Percentiles rank a stretch among this genome's conserved stretches.
These are phyloP conservation scores for Dorcoceras hygrometricum DNA, from an alignment of 257 asterid species.

Conservation along the genomic window DNA sequence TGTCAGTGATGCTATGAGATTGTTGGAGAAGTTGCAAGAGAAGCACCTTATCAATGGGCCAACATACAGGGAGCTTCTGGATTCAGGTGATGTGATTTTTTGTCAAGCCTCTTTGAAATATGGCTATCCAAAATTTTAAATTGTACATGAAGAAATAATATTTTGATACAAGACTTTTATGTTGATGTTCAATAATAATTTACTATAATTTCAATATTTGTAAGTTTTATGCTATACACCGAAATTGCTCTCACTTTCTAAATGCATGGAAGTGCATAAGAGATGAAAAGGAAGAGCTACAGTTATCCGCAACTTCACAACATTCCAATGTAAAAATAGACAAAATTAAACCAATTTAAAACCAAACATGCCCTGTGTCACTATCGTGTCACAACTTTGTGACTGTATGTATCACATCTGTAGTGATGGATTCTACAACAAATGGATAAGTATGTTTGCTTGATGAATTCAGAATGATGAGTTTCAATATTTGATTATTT, in stretches of 20 bases:
- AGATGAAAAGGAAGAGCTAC: background rate
- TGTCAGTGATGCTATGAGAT: slow-evolving; percentile 44
- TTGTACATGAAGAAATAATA: background rate
- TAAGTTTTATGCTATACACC: background rate
- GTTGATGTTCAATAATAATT: background rate
- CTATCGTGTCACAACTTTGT: no score
- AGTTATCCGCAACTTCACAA: no score
- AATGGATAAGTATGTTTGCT: no score
- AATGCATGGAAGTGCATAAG: background rate
- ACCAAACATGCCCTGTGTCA: no score
- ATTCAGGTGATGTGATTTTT: background rate
- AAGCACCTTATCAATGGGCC: slow-evolving; percentile 46
- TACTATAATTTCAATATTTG: background rate
- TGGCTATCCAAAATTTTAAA: background rate
- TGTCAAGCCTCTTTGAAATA: background rate
- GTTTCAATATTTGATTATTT: no score
- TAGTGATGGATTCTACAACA: no score
- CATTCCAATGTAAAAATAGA: no score
- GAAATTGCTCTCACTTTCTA: background rate
- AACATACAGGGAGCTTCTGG: slow-evolving; percentile 48
- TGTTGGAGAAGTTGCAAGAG: slow-evolving; percentile 57
- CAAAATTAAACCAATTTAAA: no score
- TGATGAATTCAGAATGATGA: no score
- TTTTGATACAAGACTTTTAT: background rate
- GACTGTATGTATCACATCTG: no score